These are phyloP conservation scores for Endogone sp. DNA, from an alignment of 192 early-diverging fungal species.

Conservation along the genomic window DNA sequence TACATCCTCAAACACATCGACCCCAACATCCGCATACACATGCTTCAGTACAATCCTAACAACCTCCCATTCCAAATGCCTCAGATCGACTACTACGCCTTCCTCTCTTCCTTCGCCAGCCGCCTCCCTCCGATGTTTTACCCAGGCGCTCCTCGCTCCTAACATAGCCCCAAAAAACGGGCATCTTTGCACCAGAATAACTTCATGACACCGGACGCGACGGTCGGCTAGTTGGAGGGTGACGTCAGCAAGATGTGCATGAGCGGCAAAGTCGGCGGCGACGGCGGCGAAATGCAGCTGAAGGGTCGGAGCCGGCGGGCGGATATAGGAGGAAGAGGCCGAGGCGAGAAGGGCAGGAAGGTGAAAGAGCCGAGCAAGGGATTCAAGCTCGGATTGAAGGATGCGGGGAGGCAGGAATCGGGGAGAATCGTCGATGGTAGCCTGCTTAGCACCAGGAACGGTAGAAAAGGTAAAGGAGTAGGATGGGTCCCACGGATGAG, in stretches of 20 bases:
- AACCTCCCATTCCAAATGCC: constrained; percentile 43
- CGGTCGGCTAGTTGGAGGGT: constrained; percentile 31
- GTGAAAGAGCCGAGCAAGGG: constrained; percentile 25
- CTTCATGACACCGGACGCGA: constrained; percentile 35
- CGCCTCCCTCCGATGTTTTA: constrained; percentile 19
- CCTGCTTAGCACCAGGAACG: constrained; percentile 45
- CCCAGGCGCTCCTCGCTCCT: constrained; percentile 44
- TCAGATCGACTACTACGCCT: constrained; percentile 42
- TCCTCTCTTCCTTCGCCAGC: no score
- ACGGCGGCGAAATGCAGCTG: constrained; percentile 15
- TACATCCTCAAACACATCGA: constrained; percentile 32
- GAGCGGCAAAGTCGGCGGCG: background rate
- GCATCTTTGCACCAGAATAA: constrained; percentile 52
- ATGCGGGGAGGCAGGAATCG: constrained; percentile 11
- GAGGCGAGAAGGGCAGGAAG: constrained; percentile 35
- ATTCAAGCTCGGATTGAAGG: constrained; percentile 34
- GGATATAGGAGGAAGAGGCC: constrained; percentile 33
- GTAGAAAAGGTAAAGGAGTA: constrained; percentile 40
- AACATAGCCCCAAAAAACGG: constrained; percentile 67
- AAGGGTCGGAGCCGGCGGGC: constrained; percentile 25
- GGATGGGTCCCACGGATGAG: constrained; percentile 34
- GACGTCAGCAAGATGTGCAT: constrained; percentile 16
- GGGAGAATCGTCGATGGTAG: constrained; percentile 30
- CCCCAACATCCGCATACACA: constrained; percentile 50
- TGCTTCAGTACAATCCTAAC: constrained; percentile 48